Conservation (phyloP, 768 basidiomycete species). For the Tulasnella sp. region DNA sequence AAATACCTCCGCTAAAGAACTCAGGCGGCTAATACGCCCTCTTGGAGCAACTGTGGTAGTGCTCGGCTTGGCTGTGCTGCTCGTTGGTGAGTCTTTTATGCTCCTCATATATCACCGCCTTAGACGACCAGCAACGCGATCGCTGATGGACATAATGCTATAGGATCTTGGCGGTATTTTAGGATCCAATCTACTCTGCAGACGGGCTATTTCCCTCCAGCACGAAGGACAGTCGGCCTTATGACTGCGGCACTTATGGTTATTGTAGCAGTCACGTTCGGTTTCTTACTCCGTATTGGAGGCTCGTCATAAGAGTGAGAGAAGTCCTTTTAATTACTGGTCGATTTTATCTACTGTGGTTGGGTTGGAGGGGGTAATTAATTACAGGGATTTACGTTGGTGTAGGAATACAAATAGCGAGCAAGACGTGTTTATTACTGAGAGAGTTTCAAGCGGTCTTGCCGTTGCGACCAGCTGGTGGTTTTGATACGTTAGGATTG, state of each 20-base stretch:
- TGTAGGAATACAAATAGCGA: background rate
- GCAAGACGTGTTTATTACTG: background rate
- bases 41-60: constrained; percentile 52
- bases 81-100: constrained; percentile 44
- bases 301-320: background rate
- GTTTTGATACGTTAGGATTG: constrained; percentile 20
- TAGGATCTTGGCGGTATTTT: constrained; percentile 56
- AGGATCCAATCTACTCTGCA: constrained; percentile 50
- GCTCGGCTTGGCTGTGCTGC: constrained; percentile 48
- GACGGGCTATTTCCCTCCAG: constrained; percentile 53
- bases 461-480: background rate
- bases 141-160: background rate
- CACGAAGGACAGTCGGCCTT: constrained; percentile 46
- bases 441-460: background rate
- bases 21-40: constrained; percentile 45
- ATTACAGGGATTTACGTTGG: background rate
- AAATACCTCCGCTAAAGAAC: constrained; percentile 23
- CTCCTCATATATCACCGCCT: background rate
- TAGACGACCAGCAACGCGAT: background rate
- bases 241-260: constrained; percentile 44
- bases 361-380: background rate
- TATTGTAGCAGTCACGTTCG: constrained; percentile 47
- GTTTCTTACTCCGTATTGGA: constrained; percentile 42
- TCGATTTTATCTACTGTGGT: background rate
- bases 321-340: background rate